Base-by-base conservation (phyloP, 805 yeast genomes). In the Saturnispora saitoi region DNA sequence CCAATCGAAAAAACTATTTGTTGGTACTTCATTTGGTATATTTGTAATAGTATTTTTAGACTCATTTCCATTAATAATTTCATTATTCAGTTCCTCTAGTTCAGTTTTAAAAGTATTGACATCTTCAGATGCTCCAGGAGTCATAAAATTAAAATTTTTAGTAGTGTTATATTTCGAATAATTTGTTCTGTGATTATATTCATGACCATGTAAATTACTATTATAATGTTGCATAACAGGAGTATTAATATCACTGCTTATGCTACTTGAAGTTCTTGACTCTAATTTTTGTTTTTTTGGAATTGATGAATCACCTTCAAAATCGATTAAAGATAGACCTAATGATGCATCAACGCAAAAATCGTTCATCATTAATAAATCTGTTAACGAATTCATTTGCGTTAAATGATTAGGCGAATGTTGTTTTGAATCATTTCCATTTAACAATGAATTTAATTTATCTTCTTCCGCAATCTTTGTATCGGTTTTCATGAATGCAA, bases 301-400 rank as follows among this genome's bases (percentile, higher is more conserved):
- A 22, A 39, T 34, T 9, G 34, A 41, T 10, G 17, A 60, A 29
- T 60, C 66, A 22, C 69, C 57, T 44, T 68, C 72, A 58, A 72
- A 69, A 47, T 78, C 83, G 49, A 84, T 64, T 56, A 83, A 73
- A 2, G 86, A 88, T 48, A 85, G 66, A 1, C 91, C 91, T 37
- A 84, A 65, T 0, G 91, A 85, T 1, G 88, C 91, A 65, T 85
- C 93, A 3, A 87, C 87, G n/a, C 83, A 85, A 62, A 81, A 83
- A 50, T 82, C 88, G 49, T 61, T 63, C 37, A 64, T 34, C 65
- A 64, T 61, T 45, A 66, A 43, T 30, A 65, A 48, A 49, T 64
- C 69, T 2, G 63, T 52, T 38, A 59, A 59, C 2, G 67, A 59
- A 20, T 60, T 58, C 17, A 54, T 31, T 12, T 46, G 42, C 4